Evolutionary conservation across 495 filamentous ascomycete species (phyloP), one percentile per base, ranked within the genome.

Genomic region (Achaetomiella virescens): DNA sequence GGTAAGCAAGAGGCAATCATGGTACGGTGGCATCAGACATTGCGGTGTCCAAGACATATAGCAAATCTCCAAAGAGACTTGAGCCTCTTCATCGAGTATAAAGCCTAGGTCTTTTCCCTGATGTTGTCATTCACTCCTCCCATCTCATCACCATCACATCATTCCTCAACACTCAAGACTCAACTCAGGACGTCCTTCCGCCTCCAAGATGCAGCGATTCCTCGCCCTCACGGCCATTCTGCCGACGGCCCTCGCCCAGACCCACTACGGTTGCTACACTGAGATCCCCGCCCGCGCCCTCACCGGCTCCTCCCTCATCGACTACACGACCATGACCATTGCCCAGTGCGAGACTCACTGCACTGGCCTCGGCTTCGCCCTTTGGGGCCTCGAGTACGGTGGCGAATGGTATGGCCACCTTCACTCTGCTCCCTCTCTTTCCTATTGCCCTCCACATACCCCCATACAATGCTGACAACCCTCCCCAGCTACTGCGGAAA

Each of bases 341-440:
- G 43, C 41, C 15, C 2, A 17, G 7, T 66, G 64, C 48, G 50
- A 52, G 6, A 54, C 60, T 10, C 60, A 54, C 27, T 78, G 75
- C 57, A 41, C 42, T 3, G 50, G 42, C 35, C 20, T 29, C 21
- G 20, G 6, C n/a, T 66, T 43, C 17, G 0, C 35, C 12, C 24
- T 54, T 33, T 64, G 45, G 33, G 64, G 64, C 5, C 27, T 62
- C 15, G 82, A 90, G 65, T 85, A 84, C 57, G 78, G 75, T 46
- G 58, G 52, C 46, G 58, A 62, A 41, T 60, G 58, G 58, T 60
- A 48, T n/a, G 52, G 46, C 11, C 17, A 3, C 18, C n/a, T 20
- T 25, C n/a, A n/a, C n/a, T 31, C 27, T 31, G 5, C 4, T 31
- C 9, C 27, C 27, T 31, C 27, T 31, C 27, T 31, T 9, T 5